Base-by-base conservation (phyloP, 2,329 filamentous ascomycete genomes). In the Microdochium bolleyi region DNA sequence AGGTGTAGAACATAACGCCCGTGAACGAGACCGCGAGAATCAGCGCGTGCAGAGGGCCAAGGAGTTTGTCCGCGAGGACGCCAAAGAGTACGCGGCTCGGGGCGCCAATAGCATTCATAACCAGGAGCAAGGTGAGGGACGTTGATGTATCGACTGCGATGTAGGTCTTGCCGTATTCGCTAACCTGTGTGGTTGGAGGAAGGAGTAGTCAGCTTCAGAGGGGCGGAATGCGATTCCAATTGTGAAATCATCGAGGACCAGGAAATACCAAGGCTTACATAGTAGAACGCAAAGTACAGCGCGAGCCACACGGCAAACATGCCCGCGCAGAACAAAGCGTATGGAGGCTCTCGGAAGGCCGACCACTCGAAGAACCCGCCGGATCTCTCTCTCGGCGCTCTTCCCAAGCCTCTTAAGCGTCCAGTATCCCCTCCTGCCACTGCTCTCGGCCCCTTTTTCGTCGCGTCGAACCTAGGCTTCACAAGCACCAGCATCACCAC, bases 61-160 rank as follows among this genome's bases (percentile, higher is more conserved):
- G 49, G 8, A 54, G 58, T 13, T 58, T 56, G 64, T 79, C 75
- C 1, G 76, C 73, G 19, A 77, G 57, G 14, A 70, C 64, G 41
- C 69, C 73, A 1, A 74, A 75, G 13, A 78, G 61, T 13, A 78
- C 51, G 2, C 77, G 71, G 19, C 73, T 73, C 2, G 73, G 59
- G 8, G 78, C 54, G 0, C 76, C 76, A 19, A 78, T 68, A 8
- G 71, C 73, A 56, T 80, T 82, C 63, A 80, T 71, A 44, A 78
- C 68, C 24, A 79, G 64, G 24, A 81, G 64, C 1, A 78, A 62
- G 50, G 73, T 69, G 50, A 78, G 70, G 3, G 75, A 62, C 7
- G 34, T 38, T 14, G 34, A 38, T 8, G 34, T 38, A 7, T 22
- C 21, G 50, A 56, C 24, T 55, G 41, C 11, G 41, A 24, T 7